phyloP scores from a whole-genome alignment of 371 early-diverging fungal species.

The Mucor ambiguus region DNA sequence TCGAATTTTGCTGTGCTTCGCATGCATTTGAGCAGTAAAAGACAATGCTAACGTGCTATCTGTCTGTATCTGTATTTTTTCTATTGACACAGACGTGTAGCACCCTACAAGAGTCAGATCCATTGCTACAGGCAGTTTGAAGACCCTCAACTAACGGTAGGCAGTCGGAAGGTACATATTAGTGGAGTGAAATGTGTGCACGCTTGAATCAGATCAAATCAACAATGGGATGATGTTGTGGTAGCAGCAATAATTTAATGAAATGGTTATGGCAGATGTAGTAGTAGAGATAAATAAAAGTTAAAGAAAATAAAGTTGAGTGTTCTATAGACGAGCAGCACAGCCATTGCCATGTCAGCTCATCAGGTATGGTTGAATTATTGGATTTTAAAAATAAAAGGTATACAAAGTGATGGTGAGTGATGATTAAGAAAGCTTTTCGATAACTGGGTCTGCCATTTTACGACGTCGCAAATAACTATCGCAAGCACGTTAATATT shows the following conservation, averaged over 20 bases:
- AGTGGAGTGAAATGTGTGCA: no score
- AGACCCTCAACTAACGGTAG: no score
- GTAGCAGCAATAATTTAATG: not conserved
- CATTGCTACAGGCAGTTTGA: no score
- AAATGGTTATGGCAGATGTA: no score
- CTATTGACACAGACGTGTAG: no score
- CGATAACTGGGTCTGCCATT: constrained; percentile 27
- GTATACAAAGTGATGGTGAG: not conserved
- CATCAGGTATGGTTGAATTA: not conserved
- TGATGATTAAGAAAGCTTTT: constrained; percentile 10
- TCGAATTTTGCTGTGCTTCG: no score
- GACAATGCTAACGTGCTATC: no score
- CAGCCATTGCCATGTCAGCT: not conserved
- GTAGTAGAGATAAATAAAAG: not conserved
- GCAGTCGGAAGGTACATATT: no score
- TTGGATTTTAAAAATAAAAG: not conserved
- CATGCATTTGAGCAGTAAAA: no score
- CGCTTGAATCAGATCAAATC: no score
- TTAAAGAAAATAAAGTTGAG: not conserved
- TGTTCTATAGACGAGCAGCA: not conserved
- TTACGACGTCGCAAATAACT: constrained; percentile 49
- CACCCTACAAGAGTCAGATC: no score
- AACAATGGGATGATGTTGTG: not conserved
- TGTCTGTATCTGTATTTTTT: no score
- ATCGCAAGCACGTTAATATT: not conserved